Evolutionary conservation across 2,329 filamentous ascomycete species (phyloP).

Genomic region (Orbilia quercus): DNA sequence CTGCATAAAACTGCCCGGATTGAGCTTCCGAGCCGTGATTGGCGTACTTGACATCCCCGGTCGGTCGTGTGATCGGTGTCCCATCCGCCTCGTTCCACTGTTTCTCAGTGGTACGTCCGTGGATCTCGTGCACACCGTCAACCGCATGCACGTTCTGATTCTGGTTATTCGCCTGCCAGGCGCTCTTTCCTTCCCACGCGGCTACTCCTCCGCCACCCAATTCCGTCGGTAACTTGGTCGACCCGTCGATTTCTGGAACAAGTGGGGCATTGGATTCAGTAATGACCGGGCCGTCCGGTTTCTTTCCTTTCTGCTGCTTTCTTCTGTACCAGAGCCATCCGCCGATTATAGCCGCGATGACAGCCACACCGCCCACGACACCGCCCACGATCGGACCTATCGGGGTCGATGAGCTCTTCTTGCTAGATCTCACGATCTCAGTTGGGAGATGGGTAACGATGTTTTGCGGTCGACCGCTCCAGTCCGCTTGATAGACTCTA

Average conservation of each 20-base stretch:
- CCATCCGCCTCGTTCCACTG: slow-evolving; percentile 50
- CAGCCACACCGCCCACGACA: slow-evolving; percentile 55
- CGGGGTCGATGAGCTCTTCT: slow-evolving; percentile 20
- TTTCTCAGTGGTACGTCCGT: slow-evolving; percentile 22
- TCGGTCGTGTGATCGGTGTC: slow-evolving; percentile 29
- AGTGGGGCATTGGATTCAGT: neutral
- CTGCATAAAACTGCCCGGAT: slow-evolving; percentile 11
- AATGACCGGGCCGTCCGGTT: neutral
- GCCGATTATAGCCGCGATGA: slow-evolving; percentile 39
- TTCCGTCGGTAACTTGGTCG: slow-evolving; percentile 1
- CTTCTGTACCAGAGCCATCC: slow-evolving; percentile 36
- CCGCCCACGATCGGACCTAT: slow-evolving; percentile 57
- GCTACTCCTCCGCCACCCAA: slow-evolving; percentile 23
- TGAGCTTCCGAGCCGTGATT: neutral
- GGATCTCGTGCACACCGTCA: slow-evolving; percentile 34
- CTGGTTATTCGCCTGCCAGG: slow-evolving; percentile 16
- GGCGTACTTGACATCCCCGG: slow-evolving; percentile 2
- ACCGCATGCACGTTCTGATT: neutral
- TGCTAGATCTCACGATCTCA: neutral
- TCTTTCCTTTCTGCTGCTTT: slow-evolving; percentile 9
- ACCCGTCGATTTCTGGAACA: slow-evolving; percentile 38
- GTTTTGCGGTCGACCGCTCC: slow-evolving; percentile 16
- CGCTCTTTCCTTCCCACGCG: slow-evolving; percentile 26
- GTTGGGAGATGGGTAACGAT: slow-evolving; percentile 40
- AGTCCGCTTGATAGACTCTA: slow-evolving; percentile 39